A percentile compares a stretch with the other conserved stretches of the same genome.
Conservation (phyloP, 192 early-diverging fungal species). For the Rhizoclosmatium globosum region DNA sequence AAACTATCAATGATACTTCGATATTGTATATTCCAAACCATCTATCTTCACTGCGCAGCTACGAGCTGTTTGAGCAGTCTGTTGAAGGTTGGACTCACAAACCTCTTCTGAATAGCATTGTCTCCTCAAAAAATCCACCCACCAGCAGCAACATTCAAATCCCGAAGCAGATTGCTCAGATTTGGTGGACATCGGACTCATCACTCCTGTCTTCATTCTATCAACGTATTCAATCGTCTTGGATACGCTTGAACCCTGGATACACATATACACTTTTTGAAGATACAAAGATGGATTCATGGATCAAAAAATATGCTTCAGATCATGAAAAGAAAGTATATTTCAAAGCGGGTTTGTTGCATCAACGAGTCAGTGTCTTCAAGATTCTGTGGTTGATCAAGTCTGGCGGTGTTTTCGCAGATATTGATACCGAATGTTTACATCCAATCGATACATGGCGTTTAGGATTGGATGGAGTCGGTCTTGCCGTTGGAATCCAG, state of each 20-base stretch:
- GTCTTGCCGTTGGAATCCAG: constrained; percentile 9
- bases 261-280: constrained; percentile 9
- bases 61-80: neutral
- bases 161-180: constrained; percentile 22
- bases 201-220: neutral
- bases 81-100: neutral
- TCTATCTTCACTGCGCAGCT: neutral
- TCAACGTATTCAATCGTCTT: neutral
- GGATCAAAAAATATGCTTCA: neutral
- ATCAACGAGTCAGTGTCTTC: constrained; percentile 8
- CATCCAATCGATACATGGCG: constrained; percentile 9
- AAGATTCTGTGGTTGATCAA: constrained; percentile 15
- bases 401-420: constrained; percentile 17
- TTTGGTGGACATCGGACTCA: neutral
- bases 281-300: neutral
- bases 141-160: neutral
- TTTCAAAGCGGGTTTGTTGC: constrained; percentile 4
- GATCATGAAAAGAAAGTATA: neutral
- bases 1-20: constrained; percentile 5
- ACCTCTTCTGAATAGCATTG: no score
- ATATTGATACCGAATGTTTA: constrained; percentile 32
- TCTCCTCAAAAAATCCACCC: no score
- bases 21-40: neutral
- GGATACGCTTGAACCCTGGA: neutral
- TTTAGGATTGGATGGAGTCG: neutral